Conservation (phyloP, 1,139 yeast genomes). For the Pichia sp. region DNA sequence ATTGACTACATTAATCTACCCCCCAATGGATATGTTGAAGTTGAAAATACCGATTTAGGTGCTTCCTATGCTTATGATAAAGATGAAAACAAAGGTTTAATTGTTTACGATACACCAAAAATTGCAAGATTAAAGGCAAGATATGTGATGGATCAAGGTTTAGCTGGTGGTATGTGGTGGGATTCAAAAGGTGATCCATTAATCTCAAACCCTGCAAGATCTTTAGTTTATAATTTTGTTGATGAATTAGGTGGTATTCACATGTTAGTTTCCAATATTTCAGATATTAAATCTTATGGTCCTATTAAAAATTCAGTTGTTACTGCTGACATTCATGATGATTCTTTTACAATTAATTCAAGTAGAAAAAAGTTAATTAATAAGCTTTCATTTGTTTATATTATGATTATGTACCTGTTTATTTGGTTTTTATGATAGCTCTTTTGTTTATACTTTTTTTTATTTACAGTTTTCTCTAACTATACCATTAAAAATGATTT, state of each 20-base stretch:
- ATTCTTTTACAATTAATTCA: not conserved
- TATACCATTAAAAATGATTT: no score
- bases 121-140: conserved; percentile 53
- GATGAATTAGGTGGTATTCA: conserved; percentile 35
- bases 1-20: conserved; percentile 21
- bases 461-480: not conserved
- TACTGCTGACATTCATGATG: not conserved
- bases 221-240: conserved; percentile 39
- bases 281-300: not conserved
- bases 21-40: conserved; percentile 32
- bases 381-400: not conserved
- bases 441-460: not conserved
- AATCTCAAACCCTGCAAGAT: conserved; percentile 28
- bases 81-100: conserved; percentile 32
- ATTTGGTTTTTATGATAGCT: not conserved
- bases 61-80: conserved; percentile 50
- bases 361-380: not conserved
- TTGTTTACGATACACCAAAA: conserved; percentile 60
- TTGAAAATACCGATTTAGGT: conserved; percentile 46
- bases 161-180: conserved; percentile 96
- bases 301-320: not conserved
- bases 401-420: not conserved
- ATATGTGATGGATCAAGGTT: conserved; percentile 40
- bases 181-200: conserved; percentile 70
- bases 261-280: not conserved